Evolutionary conservation across 768 basidiomycete species (phyloP), one percentile per base, ranked within the genome.

Genomic region (Russula ochroleuca): DNA sequence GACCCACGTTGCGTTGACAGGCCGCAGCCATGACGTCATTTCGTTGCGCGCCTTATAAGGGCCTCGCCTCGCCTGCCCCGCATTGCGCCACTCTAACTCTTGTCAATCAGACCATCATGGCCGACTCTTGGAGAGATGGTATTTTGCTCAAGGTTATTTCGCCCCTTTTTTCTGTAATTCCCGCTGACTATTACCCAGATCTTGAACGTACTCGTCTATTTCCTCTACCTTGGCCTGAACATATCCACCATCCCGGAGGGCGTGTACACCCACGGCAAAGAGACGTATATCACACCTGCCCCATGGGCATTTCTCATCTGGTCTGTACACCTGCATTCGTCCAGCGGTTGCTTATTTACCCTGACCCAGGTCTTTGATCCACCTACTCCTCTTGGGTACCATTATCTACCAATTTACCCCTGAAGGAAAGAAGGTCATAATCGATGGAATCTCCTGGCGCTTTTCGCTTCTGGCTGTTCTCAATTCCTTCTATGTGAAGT

Each of bases 241-340:
- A 81, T 94, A 61, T 95, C 92, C 80, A 88, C 87, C 57, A 82
- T 94, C 65, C 86, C 92, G 7, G 80, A 82, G 47, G 85, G 83
- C 66, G 80, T 85, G 56, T 92, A 92, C 76, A 84, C 80, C 72
- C 74, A 78, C 67, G 85, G 84, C 50, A 92, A 92, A 73, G 86
- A 90, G 69, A 97, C 95, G 0, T 98, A 94, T 75, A 78, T 98
- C 62, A 97, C 94, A 1, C 96, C 96, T n/a, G 91, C 92, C 28
- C 85, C 87, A 31, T 97, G 90, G 85, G 88, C 91, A 1, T 96
- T 94, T 79, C 82, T 88, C 78, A 88, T 94, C 72, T 96, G 94
- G 92, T 89, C 60, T 47, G 79, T 72, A 38, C 15, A 37, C 14
- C 33, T 28, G 37, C 21, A 3, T 10, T 37, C 31, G 23, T 17